Evolutionary conservation across 1,139 yeast species (phyloP), one percentile per base, ranked within the genome.

Genomic region (Geotrichum europaeum): DNA sequence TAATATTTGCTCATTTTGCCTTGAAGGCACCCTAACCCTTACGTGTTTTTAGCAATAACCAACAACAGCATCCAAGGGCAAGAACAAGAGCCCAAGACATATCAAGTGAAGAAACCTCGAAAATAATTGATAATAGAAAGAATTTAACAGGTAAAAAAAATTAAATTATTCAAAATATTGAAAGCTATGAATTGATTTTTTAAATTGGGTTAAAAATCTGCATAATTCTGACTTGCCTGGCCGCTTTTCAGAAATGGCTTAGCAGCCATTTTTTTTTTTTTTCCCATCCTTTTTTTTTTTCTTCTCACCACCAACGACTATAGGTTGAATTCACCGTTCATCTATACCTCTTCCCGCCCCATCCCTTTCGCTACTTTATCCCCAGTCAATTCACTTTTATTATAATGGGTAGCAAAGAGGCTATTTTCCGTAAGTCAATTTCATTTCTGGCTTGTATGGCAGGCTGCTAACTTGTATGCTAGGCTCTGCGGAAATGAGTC

Each of bases 401-500:
- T 15, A 58, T 40, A 51, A 61, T 62, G 63, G 49, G 53, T 51
- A 63, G 47, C 28, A 57, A 60, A 30, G 67, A 65, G 65, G 67
- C 65, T 49, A 59, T 65, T 58, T 65, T 65, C 64, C 67, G 67
- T 65, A 63, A 53, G 67, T 65, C 55, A 45, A 55, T 55, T 58
- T 43, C 5, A 25, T 22, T 13, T 22, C 28, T 52, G 49, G 20
- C 18, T 34, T 7, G 12, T 13, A 40, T 28, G 24, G 49, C 22
- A 32, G 40, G 36, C 20, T 25, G 13, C 13, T 18, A 22, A 32
- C 25, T 55, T 54, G 32, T 34, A 28, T 32, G 4, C 40, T 66
- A 65, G 67, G 96, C 75, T 89, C 97, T 63, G 98, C 97, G 76
- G 96, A 92, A 64, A 94, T 94, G 98, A 82, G 94, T 51, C 80